A percentile compares a stretch with the other conserved stretches of the same genome.
Evolutionary conservation across 2,329 filamentous ascomycete genomes (phyloP).

Genomic region (Ramularia endophylla): DNA sequence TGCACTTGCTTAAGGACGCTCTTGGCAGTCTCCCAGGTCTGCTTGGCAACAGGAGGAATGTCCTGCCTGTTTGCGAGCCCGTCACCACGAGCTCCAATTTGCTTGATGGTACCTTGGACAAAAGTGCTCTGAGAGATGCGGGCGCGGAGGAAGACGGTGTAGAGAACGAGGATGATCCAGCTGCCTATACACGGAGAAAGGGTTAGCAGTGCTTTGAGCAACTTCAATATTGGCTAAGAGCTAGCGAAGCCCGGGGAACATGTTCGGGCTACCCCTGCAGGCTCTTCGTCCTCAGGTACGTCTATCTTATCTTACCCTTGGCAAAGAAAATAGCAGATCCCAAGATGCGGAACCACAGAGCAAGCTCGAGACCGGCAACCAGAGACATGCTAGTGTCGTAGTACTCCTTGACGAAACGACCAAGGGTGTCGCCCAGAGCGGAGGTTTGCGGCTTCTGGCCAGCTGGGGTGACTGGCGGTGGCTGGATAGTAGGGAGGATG

Average conservation of each 20-base stretch:
- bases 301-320: too few relatives aligned
- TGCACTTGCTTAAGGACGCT: slow-evolving; percentile 64
- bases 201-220: too few relatives aligned
- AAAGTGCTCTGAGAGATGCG: slow-evolving; percentile 87
- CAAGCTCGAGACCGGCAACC: slow-evolving; percentile 81
- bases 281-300: too few relatives aligned
- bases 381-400: slow-evolving; percentile 95
- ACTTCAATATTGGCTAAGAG: too few relatives aligned
- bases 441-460: slow-evolving; percentile 55
- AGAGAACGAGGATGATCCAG: slow-evolving; percentile 79
- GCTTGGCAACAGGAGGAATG: slow-evolving; percentile 70
- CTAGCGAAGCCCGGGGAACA: too few relatives aligned
- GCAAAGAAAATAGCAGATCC: slow-evolving; percentile 80
- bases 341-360: slow-evolving; percentile 77
- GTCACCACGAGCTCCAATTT: slow-evolving; percentile 70
- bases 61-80: slow-evolving; percentile 78
- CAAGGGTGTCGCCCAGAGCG: slow-evolving; percentile 74
- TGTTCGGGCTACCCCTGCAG: too few relatives aligned
- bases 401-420: slow-evolving; percentile 93
- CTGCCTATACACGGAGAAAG: too few relatives aligned
- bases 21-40: slow-evolving; percentile 79
- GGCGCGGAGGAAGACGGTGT: slow-evolving; percentile 88
- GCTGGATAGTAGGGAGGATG: slow-evolving; percentile 79
- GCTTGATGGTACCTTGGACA: slow-evolving; percentile 74
- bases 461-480: slow-evolving; percentile 49